Evolutionary conservation across 257 asterid species (phyloP).

Genomic region (Voacanga thouarsii): DNA sequence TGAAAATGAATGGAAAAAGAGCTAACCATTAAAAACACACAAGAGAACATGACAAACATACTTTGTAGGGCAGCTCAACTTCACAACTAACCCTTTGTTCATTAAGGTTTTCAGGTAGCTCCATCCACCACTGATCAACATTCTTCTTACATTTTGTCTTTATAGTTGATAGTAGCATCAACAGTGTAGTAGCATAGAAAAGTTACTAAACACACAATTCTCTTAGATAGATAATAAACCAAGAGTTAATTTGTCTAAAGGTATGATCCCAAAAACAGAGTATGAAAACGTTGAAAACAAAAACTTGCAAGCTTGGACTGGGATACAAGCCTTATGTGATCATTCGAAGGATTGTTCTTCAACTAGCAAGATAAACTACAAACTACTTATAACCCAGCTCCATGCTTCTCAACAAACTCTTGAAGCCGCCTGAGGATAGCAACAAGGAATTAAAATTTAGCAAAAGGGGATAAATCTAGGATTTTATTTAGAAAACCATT

Average conservation of each 20-base stretch:
- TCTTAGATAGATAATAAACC: not conserved
- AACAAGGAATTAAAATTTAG: conserved; percentile 4
- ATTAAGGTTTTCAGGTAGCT: conserved; percentile 81
- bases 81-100: conserved; percentile 81
- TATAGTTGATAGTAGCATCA: no score
- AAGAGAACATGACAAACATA: conserved; percentile 32
- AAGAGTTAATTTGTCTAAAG: not conserved
- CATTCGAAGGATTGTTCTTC: conserved; percentile 60
- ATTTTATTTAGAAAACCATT: not conserved
- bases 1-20: not conserved
- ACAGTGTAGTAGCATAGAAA: not conserved
- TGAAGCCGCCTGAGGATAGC: conserved; percentile 59
- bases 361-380: conserved; percentile 81
- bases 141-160: no score
- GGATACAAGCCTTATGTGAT: conserved; percentile 71
- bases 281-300: not conserved
- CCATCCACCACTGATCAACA: no score
- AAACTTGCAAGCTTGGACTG: conserved; percentile 70
- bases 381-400: conserved; percentile 58
- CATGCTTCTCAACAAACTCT: conserved; percentile 71
- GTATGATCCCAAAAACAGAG: not conserved
- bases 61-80: conserved; percentile 97
- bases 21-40: not conserved
- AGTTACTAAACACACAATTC: not conserved
- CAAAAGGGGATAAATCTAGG: not conserved